Percentiles rank a stretch among this genome's conserved stretches.
phyloP scores from a whole-genome alignment of 495 filamentous ascomycete species.

The Bathelium albidoporum region DNA sequence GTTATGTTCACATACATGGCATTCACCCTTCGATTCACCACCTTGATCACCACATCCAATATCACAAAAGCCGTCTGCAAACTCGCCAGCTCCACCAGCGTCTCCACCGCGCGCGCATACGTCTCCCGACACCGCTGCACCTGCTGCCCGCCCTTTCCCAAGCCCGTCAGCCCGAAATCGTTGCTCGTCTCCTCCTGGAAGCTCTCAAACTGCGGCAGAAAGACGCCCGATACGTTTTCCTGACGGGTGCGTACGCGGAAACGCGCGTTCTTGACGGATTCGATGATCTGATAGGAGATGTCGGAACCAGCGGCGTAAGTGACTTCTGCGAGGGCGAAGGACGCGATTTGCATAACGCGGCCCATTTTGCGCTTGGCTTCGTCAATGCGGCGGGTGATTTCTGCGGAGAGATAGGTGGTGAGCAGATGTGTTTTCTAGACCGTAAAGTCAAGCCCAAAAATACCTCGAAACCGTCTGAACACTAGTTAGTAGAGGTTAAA shows the following conservation, averaged over 20 bases:
- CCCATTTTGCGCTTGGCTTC: conserved; percentile 99
- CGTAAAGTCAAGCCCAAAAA: background rate
- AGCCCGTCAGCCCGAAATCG: conserved; percentile 90
- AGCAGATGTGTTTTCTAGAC: background rate
- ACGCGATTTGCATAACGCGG: conserved; percentile 96
- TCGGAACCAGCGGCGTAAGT: conserved; percentile 95
- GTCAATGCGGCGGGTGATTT: conserved; percentile 94
- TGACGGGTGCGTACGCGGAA: conserved; percentile 90
- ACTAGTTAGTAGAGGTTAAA: background rate
- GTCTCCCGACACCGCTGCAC: conserved; percentile 92
- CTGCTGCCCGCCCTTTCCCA: conserved; percentile 96
- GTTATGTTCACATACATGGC: conserved; percentile 59
- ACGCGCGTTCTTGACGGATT: conserved; percentile 82
- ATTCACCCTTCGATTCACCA: conserved; percentile 96
- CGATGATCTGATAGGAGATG: conserved; percentile 93
- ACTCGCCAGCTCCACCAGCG: conserved; percentile 90
- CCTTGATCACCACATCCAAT: conserved; percentile 97
- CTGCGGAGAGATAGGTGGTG: conserved; percentile 36
- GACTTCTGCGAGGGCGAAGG: conserved; percentile 94
- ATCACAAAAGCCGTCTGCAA: conserved; percentile 98
- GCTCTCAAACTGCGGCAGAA: conserved; percentile 87
- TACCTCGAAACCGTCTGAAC: conserved; percentile 77
- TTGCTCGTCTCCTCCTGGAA: conserved; percentile 68
- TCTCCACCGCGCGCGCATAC: conserved; percentile 94
- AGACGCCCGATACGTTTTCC: conserved; percentile 95